phyloP scores from a whole-genome alignment of 805 yeast genomes.

The Zygosaccharomyces gambellarensis region DNA sequence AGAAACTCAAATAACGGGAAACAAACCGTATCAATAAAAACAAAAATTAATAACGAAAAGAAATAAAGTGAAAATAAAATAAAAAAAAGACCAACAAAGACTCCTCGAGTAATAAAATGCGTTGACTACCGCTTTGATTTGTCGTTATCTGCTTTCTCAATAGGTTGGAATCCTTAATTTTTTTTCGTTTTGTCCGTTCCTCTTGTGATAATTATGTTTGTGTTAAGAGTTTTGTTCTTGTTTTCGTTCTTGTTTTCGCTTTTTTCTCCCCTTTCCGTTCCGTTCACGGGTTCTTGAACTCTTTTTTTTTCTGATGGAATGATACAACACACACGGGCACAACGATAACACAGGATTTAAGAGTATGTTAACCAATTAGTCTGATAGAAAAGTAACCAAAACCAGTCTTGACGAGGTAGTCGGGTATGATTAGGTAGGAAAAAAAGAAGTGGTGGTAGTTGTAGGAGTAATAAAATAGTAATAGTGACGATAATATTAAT shows the following conservation, averaged over 20 bases:
- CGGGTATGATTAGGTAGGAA: neutral
- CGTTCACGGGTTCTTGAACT: conserved; percentile 4
- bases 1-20: conserved; percentile 4
- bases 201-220: conserved; percentile 2
- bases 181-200: neutral
- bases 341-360: neutral
- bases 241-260: conserved; percentile 4
- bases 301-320: neutral
- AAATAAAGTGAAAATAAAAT: neutral
- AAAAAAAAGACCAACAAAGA: conserved; percentile 1
- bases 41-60: neutral
- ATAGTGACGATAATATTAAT: neutral
- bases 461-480: neutral
- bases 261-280: conserved; percentile 2
- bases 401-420: neutral
- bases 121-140: neutral
- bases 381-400: neutral
- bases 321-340: conserved; percentile 1
- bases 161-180: neutral
- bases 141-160: conserved; percentile 1
- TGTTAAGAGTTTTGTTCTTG: conserved; percentile 4
- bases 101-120: conserved; percentile 3
- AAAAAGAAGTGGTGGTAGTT: neutral
- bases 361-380: neutral
- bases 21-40: conserved; percentile 4